phyloP scores from a whole-genome alignment of 345 rosid genomes.

The Arabis hirsuta region DNA sequence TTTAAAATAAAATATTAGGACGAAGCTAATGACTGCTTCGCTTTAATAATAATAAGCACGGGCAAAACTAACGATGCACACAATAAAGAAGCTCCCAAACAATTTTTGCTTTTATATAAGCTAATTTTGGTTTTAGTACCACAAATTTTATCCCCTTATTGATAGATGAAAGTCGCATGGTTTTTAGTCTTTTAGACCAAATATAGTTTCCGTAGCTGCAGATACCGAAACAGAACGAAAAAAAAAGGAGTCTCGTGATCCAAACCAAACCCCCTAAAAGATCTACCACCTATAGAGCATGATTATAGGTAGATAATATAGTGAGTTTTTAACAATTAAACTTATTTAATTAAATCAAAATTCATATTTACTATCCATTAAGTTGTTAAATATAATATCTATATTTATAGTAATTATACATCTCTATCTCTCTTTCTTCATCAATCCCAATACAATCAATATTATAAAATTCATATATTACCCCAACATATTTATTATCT shows the following conservation, averaged over 20 bases:
- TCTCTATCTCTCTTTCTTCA: too few species aligned
- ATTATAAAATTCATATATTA: too few species aligned
- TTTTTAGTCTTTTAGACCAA: slow-evolving; percentile 12
- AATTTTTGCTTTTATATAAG: slow-evolving; percentile 19
- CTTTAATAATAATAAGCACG: too few species aligned
- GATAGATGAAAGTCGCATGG: slow-evolving; percentile 25
- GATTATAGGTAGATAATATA: too few species aligned
- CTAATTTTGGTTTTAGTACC: slow-evolving; percentile 13
- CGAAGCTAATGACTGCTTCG: not conserved
- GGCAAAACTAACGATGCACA: too few species aligned
- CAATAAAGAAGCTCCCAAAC: slow-evolving; percentile 12
- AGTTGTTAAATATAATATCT: too few species aligned
- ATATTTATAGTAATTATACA: too few species aligned
- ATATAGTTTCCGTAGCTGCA: slow-evolving; percentile 27
- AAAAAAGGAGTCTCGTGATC: slow-evolving; percentile 24
- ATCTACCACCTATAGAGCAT: slow-evolving; percentile 38
- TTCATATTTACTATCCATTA: too few species aligned
- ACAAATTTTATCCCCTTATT: slow-evolving; percentile 29
- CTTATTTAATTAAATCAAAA: too few species aligned
- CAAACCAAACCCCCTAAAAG: slow-evolving; percentile 11
- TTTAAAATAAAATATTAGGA: not conserved
- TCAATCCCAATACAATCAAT: too few species aligned
- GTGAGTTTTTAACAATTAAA: too few species aligned
- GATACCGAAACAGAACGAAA: slow-evolving; percentile 27
- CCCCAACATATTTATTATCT: too few species aligned